phyloP scores from a whole-genome alignment of 306 rosid genomes.

The Gastrolobium villosum region DNA sequence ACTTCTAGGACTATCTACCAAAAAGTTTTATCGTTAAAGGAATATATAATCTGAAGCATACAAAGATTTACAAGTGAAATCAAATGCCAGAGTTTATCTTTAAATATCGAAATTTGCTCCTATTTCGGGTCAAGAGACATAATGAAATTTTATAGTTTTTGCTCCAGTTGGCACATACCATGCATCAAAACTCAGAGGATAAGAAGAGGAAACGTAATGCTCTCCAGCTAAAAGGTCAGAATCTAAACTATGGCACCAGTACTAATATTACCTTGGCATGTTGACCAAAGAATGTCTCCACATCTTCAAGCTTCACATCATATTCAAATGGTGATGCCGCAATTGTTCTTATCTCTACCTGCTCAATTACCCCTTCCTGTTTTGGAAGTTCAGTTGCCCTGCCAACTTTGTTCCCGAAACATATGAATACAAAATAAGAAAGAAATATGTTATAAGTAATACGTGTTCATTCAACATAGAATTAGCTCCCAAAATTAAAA shows the following conservation, averaged over 20 bases:
- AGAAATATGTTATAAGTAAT: not conserved
- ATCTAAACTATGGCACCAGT: not conserved
- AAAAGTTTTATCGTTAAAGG: not conserved
- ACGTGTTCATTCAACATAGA: slow-evolving; percentile 7
- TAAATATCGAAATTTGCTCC: not conserved
- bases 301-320: slow-evolving; percentile 76
- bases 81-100: not conserved
- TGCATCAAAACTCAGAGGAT: slow-evolving; percentile 25
- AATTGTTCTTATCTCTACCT: slow-evolving; percentile 81
- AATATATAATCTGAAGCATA: slow-evolving; percentile 2
- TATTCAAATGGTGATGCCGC: slow-evolving; percentile 88
- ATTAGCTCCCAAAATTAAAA: not conserved
- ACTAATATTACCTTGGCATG: slow-evolving; percentile 67
- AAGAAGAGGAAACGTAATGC: not conserved
- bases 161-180: not conserved
- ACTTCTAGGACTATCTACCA: not conserved
- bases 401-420: slow-evolving; percentile 76
- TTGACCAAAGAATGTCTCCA: slow-evolving; percentile 70
- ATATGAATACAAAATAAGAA: not conserved
- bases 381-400: slow-evolving; percentile 72
- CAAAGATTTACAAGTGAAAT: slow-evolving; percentile 2
- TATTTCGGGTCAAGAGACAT: not conserved
- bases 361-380: slow-evolving; percentile 89
- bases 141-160: not conserved
- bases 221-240: slow-evolving; percentile 4